Evolutionary conservation across 2,329 filamentous ascomycete genomes (phyloP).

Genomic region (Seiridium unicorne): DNA sequence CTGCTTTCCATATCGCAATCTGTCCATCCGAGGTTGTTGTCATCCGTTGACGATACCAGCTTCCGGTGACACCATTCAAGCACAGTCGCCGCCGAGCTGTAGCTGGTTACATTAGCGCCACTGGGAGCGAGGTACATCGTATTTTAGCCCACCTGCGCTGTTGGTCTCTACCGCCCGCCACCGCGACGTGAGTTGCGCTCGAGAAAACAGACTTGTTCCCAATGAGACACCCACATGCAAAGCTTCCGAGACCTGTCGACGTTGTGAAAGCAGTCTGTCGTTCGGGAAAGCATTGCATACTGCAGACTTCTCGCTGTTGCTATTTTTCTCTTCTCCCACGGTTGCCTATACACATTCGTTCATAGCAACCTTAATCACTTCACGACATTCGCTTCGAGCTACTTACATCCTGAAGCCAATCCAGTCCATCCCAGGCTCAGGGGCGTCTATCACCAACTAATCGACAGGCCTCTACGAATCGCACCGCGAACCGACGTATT

Average conservation of each 20-base stretch:
- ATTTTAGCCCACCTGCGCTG: slow-evolving; percentile 16
- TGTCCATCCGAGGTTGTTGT: too few relatives aligned
- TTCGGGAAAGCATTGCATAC: slow-evolving; percentile 4
- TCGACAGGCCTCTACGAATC: neutral
- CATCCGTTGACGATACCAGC: too few relatives aligned
- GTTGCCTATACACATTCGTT: slow-evolving; percentile 9
- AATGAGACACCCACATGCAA: slow-evolving; percentile 5
- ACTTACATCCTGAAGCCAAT: neutral
- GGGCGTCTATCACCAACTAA: neutral
- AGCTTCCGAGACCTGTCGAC: neutral
- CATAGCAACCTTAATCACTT: neutral
- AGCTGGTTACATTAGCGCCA: slow-evolving; percentile 1
- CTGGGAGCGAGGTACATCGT: slow-evolving; percentile 10
- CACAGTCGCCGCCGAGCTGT: neutral
- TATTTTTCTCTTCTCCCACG: neutral
- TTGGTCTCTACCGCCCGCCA: slow-evolving; percentile 12
- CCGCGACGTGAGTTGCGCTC: slow-evolving; percentile 10
- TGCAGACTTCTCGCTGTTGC: neutral
- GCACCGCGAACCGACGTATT: neutral
- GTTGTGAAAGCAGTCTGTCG: neutral
- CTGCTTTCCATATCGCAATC: too few relatives aligned
- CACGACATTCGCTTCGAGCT: slow-evolving; percentile 4
- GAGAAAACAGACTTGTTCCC: slow-evolving; percentile 12
- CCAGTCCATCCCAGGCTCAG: neutral
- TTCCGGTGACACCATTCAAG: neutral